Conservation (phyloP, 805 yeast species). For the Candida coleopterorum region DNA sequence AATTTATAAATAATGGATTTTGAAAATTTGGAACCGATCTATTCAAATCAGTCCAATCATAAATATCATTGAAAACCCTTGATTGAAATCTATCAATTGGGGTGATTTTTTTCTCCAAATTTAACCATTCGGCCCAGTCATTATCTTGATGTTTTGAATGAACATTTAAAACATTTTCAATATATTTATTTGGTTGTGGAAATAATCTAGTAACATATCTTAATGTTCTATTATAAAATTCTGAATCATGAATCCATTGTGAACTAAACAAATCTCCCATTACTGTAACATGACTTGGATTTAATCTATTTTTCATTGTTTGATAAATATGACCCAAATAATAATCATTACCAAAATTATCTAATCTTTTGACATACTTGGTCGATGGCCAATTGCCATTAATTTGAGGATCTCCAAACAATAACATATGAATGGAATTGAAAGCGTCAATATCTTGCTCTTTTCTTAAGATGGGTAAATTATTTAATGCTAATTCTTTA, state of each 20-base stretch:
- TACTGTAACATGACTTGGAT: conserved; percentile 80
- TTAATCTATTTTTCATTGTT: conserved; percentile 55
- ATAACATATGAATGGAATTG: conserved; percentile 52
- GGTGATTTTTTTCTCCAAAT: conserved; percentile 36
- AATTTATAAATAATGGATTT: conserved; percentile 69
- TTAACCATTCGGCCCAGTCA: conserved; percentile 48
- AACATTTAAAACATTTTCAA: conserved; percentile 44
- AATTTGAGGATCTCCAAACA: conserved; percentile 97
- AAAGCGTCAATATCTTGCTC: conserved; percentile 8
- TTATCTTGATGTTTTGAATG: conserved; percentile 46
- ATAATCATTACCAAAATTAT: conserved; percentile 84
- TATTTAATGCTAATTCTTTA: conserved; percentile 14
- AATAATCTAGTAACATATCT: conserved; percentile 70
- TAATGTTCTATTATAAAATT: conserved; percentile 73
- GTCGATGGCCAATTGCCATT: conserved; percentile 80
- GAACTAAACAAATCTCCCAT: conserved; percentile 91
- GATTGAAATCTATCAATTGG: conserved; percentile 31
- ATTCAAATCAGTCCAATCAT: conserved; percentile 55
- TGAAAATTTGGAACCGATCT: conserved; percentile 31
- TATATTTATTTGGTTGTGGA: conserved; percentile 51
- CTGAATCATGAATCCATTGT: conserved; percentile 91
- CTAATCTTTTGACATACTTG: conserved; percentile 67
- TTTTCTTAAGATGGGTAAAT: conserved; percentile 16
- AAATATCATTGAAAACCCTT: conserved; percentile 48
- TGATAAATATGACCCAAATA: conserved; percentile 80